A percentile compares a stretch with the other conserved stretches of the same genome.
Evolutionary conservation across 495 filamentous ascomycete species (phyloP).

Genomic region (Penicillium psychrofluorescens): DNA sequence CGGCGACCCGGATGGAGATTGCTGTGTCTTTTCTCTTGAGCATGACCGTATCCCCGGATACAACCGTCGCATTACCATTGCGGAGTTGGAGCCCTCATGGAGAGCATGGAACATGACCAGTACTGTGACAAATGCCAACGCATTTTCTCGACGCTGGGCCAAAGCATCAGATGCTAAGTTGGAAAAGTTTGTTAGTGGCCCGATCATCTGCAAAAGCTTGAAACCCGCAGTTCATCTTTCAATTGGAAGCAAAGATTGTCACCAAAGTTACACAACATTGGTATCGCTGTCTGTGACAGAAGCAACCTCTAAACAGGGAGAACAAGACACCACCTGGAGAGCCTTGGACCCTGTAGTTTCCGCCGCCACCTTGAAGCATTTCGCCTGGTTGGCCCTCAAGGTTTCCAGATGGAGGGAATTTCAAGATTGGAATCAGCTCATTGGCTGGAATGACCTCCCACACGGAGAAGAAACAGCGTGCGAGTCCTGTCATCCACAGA

Average conservation of each 20-base stretch:
- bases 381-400: constrained; percentile 27
- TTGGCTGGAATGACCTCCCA: background rate
- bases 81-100: constrained; percentile 31
- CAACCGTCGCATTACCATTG: constrained; percentile 42
- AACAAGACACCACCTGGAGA: constrained; percentile 11
- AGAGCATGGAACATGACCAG: constrained; percentile 11
- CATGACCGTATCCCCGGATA: constrained; percentile 45
- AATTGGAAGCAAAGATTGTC: constrained; percentile 13
- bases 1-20: constrained; percentile 41
- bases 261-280: constrained; percentile 20
- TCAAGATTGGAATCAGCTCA: constrained; percentile 17
- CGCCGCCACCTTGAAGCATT: constrained; percentile 12
- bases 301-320: constrained; percentile 3
- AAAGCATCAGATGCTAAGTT: constrained; percentile 5
- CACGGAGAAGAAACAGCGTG: constrained; percentile 11
- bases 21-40: constrained; percentile 57
- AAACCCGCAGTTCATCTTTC: constrained; percentile 3
- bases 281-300: constrained; percentile 13
- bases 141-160: constrained; percentile 21
- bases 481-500: constrained; percentile 32
- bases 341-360: constrained; percentile 13
- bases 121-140: constrained; percentile 3
- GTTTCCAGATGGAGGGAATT: constrained; percentile 11
- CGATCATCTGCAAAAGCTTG: constrained; percentile 8
- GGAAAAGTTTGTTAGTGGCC: background rate